Evolutionary conservation across 139 green algal species (phyloP).

Genomic region (Micromonas commoda): DNA sequence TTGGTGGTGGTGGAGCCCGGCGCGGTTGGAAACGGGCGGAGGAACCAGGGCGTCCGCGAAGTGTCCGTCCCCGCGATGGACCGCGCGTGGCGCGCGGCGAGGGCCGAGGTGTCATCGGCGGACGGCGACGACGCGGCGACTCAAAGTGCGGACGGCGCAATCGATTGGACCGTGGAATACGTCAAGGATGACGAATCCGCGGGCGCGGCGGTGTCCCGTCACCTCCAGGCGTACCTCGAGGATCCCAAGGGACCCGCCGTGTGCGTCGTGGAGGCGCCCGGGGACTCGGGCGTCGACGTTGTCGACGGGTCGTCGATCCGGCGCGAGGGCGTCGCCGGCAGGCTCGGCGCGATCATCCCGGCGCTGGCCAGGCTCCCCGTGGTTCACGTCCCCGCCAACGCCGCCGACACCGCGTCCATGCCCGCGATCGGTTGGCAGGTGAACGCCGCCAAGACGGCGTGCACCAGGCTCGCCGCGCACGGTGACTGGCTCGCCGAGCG

Average conservation of each 20-base stretch:
- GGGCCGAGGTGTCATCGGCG: constrained; percentile 1
- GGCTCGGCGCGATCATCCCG: constrained; percentile 48
- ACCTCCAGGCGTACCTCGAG: constrained; percentile 35
- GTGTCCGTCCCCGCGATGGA: constrained; percentile 46
- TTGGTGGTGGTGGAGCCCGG: constrained; percentile 56
- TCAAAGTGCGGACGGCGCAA: not conserved
- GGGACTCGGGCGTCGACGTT: not conserved
- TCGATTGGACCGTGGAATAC: constrained; percentile 53
- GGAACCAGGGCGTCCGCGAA: constrained; percentile 37
- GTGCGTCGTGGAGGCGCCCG: not conserved
- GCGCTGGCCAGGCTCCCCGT: constrained; percentile 59
- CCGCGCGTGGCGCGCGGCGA: constrained; percentile 51
- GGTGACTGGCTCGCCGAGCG: constrained; percentile 58
- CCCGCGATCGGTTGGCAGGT: constrained; percentile 72
- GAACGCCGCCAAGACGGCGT: constrained; percentile 49
- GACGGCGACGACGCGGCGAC: not conserved
- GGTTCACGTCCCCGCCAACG: constrained; percentile 46
- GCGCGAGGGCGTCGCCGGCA: constrained; percentile 37
- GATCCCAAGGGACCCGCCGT: constrained; percentile 43
- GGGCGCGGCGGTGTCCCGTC: constrained; percentile 45
- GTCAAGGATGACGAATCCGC: constrained; percentile 48
- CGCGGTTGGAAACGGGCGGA: not conserved
- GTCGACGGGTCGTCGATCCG: not conserved
- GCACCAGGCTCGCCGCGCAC: constrained; percentile 40
- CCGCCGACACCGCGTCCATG: constrained; percentile 40